Base-by-base conservation (phyloP, 2,329 filamentous ascomycete species). In the Nemania diffusa region DNA sequence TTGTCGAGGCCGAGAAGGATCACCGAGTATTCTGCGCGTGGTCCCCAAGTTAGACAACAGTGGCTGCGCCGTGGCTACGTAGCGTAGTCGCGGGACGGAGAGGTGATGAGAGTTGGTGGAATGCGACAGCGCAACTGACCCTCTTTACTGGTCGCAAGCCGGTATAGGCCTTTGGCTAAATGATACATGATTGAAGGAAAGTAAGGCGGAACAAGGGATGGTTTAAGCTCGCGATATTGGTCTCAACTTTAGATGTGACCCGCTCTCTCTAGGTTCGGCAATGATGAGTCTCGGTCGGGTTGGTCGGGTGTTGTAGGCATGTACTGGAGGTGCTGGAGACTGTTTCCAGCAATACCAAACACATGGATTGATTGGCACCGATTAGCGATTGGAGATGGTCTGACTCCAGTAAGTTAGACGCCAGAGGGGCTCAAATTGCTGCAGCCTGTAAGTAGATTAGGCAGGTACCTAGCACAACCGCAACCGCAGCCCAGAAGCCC, bases 1-100 rank as follows among this genome's bases (percentile, higher is more conserved):
- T 98, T 98, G 85, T 98, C 96, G 77, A 98, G 92, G 70, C 96
- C 96, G 75, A 98, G 92, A 73, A 98, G 91, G 77, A 98, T 93
- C 76, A 97, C 93, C 24, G 95, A 97, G 85, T 97, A 98, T 84
- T 98, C 95, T 96, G 76, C 40, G n/a, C 58, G 63, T 27, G 51
- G 20, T 3, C 29, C 13, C 6, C 27, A 40, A 32, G 69, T 69
- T 64, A 70, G 64, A 57, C 57, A 22, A 52, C 2, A 42, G 24
- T 11, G 46, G 8, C 8, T 9, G 32, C n/a, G 32, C 6, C 32
- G 13, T 40, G 15, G 37, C 37, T 40, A 53, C 20, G 34, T 53
- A 57, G 42, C 53, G 55, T 17, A 44, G 53, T 44, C 24, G 55
- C 20, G 0, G 13, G 46, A 44, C 42, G 37, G 15, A 62, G 26